Evolutionary conservation across 495 filamentous ascomycete genomes (phyloP).

Genomic region (Friedmanniomyces endolithicus): DNA sequence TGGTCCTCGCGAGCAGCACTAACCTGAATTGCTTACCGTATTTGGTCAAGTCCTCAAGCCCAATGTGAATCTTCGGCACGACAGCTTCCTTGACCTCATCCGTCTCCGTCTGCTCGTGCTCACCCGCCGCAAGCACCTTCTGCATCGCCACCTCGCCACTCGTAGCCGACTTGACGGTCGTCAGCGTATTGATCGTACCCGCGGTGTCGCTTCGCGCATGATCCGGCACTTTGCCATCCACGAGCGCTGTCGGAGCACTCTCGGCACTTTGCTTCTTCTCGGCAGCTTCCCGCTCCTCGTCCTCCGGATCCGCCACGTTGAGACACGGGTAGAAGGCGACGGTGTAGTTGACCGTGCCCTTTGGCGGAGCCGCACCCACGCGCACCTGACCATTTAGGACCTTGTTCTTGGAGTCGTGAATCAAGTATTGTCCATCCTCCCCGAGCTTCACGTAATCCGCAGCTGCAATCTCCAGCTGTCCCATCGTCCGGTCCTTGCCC

Average conservation of each 20-base stretch:
- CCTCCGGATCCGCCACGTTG: conserved; percentile 80
- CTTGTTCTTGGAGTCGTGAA: conserved; percentile 58
- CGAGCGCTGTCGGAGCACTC: neutral
- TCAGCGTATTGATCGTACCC: conserved; percentile 14
- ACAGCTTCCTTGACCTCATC: conserved; percentile 35
- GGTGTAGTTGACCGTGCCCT: conserved; percentile 74
- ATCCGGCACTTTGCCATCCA: neutral
- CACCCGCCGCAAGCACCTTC: conserved; percentile 34
- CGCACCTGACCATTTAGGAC: conserved; percentile 48
- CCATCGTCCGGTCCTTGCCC: conserved; percentile 75
- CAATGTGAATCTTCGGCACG: conserved; percentile 64
- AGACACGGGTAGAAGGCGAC: conserved; percentile 82
- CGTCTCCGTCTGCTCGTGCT: conserved; percentile 45
- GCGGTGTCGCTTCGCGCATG: conserved; percentile 3
- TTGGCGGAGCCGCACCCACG: conserved; percentile 53
- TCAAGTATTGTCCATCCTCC: conserved; percentile 68
- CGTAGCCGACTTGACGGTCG: conserved; percentile 4
- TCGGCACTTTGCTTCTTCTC: conserved; percentile 15
- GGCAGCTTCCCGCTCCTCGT: conserved; percentile 50
- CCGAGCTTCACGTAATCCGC: conserved; percentile 68
- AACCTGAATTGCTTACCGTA: conserved; percentile 41
- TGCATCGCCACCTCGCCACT: conserved; percentile 25
- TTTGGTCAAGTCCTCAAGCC: conserved; percentile 62
- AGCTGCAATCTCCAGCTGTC: conserved; percentile 58
- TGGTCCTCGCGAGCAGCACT: neutral